phyloP scores from a whole-genome alignment of 768 basidiomycete species.

The Mycena haematopus region DNA sequence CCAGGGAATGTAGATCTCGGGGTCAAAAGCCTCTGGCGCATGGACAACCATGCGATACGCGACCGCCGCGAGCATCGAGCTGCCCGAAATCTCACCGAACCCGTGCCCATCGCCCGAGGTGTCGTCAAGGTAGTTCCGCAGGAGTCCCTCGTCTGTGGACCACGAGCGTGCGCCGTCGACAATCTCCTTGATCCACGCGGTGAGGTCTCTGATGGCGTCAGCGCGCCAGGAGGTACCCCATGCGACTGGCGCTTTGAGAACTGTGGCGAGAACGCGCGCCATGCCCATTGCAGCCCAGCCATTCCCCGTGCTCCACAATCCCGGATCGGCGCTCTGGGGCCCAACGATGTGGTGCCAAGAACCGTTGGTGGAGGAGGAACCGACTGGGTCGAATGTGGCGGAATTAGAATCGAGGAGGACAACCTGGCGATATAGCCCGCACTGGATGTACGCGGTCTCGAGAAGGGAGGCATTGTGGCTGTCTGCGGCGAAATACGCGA shows the following conservation, averaged over 20 bases:
- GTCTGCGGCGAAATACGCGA: constrained; percentile 54
- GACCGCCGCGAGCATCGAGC: constrained; percentile 45
- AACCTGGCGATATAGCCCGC: constrained; percentile 44
- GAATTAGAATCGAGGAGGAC: constrained; percentile 38
- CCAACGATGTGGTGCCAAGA: constrained; percentile 46
- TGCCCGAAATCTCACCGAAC: constrained; percentile 53
- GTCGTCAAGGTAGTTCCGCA: constrained; percentile 50
- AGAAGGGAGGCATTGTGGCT: constrained; percentile 43
- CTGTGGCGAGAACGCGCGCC: constrained; percentile 44
- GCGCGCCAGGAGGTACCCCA: constrained; percentile 30
- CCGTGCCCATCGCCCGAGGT: constrained; percentile 35
- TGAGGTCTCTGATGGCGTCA: constrained; percentile 39
- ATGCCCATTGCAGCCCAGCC: constrained; percentile 34
- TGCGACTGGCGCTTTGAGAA: constrained; percentile 48
- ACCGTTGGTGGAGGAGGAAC: constrained; percentile 30
- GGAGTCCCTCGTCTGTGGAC: constrained; percentile 40
- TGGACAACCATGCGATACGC: constrained; percentile 43
- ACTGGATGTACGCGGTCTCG: constrained; percentile 45
- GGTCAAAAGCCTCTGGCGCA: constrained; percentile 26
- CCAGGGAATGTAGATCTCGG: constrained; percentile 30
- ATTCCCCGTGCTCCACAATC: constrained; percentile 34
- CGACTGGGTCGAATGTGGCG: constrained; percentile 21
- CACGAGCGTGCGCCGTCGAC: constrained; percentile 47
- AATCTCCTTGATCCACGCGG: constrained; percentile 51
- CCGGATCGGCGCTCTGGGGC: constrained; percentile 29